Conservation (phyloP, 2,329 filamentous ascomycete genomes). For the Arachnopeziza araneosa region DNA sequence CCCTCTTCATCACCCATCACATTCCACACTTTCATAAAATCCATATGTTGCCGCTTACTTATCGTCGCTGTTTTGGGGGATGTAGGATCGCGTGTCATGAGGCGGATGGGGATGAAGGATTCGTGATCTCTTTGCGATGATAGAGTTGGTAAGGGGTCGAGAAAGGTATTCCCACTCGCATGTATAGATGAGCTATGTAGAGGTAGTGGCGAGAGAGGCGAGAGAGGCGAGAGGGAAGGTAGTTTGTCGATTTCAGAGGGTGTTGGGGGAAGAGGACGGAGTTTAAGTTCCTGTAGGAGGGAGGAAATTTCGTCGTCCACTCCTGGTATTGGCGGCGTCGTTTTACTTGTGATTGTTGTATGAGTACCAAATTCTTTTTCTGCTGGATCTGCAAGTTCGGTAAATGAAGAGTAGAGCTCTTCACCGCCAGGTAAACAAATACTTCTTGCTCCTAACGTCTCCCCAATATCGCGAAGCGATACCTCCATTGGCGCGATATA, state of each 20-base stretch:
- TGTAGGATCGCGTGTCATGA: background rate
- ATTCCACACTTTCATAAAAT: background rate
- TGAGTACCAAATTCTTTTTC: background rate
- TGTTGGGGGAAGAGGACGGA: background rate
- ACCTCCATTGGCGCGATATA: constrained; percentile 97
- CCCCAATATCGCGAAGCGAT: constrained; percentile 76
- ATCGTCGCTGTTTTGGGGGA: background rate
- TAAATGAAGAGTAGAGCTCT: constrained; percentile 9
- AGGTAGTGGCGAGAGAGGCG: background rate
- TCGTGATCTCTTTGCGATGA: background rate
- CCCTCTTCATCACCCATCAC: background rate
- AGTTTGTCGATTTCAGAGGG: background rate
- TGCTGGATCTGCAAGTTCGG: background rate
- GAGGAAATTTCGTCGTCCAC: background rate
- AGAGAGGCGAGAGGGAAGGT: background rate
- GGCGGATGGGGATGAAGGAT: background rate
- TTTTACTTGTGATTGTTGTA: background rate
- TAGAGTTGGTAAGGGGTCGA: background rate
- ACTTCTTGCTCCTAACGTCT: constrained; percentile 64
- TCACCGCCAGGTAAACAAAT: constrained; percentile 66
- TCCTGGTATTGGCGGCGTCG: background rate
- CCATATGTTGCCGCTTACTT: background rate
- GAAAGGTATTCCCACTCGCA: too few relatives aligned
- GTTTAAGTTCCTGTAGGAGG: background rate
- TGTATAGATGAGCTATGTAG: background rate